Evolutionary conservation across 2,329 filamentous ascomycete genomes (phyloP).

Genomic region (Colletotrichum sp.): DNA sequence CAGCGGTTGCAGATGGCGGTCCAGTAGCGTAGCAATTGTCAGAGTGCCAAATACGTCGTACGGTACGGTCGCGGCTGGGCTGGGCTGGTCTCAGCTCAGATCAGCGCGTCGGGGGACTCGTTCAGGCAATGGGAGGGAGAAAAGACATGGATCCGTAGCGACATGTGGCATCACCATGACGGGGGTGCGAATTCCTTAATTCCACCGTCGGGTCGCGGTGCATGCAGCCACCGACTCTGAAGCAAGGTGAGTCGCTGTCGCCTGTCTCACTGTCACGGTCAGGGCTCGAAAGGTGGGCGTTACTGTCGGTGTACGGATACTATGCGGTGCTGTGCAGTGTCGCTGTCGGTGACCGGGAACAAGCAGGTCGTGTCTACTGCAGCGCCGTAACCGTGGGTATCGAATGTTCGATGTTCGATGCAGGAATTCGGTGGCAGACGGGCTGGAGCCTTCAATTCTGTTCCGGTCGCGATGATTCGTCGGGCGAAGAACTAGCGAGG

Average conservation of each 20-base stretch:
- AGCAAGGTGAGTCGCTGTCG: not conserved
- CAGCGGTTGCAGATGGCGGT: not conserved
- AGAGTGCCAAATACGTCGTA: not conserved
- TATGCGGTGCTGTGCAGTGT: not conserved
- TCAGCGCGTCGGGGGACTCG: not conserved
- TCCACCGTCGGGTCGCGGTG: constrained; percentile 7
- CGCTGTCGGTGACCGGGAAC: not conserved
- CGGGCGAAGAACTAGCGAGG: constrained; percentile 2
- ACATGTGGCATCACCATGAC: constrained; percentile 21
- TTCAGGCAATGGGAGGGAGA: not conserved
- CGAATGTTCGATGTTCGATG: not conserved
- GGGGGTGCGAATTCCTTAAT: constrained; percentile 7
- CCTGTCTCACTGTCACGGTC: not conserved
- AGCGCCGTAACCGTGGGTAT: not conserved
- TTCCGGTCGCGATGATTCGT: not conserved
- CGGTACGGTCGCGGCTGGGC: not conserved
- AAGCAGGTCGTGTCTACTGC: not conserved
- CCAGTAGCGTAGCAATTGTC: not conserved
- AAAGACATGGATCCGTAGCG: constrained; percentile 14
- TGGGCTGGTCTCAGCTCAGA: not conserved
- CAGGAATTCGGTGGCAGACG: not conserved
- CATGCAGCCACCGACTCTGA: not conserved
- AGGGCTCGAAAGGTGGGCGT: not conserved
- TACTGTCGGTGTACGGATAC: not conserved
- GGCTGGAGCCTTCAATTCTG: not conserved